These are phyloP conservation scores for Candida yuanshanica DNA, from an alignment of 805 yeast genomes.

Conservation along the genomic window DNA sequence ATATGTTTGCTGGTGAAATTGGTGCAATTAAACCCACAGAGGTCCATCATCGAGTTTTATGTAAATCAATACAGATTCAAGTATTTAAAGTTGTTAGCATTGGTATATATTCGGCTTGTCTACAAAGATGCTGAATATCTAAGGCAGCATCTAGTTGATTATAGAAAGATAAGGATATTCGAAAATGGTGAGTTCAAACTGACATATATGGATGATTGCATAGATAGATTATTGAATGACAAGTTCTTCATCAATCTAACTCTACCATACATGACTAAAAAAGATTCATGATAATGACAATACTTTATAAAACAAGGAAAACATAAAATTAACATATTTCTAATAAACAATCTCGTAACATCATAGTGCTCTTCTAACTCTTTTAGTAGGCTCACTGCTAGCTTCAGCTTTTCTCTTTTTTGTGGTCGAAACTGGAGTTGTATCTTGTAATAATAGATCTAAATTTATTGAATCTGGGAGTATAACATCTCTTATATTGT, in stretches of 20 bases:
- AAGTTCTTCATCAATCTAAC: conserved; percentile 69
- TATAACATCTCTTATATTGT: conserved; percentile 74
- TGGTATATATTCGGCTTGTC: conserved; percentile 53
- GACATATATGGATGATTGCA: conserved; percentile 66
- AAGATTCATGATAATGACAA: conserved; percentile 23
- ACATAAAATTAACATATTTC: background rate
- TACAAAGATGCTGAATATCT: conserved; percentile 27
- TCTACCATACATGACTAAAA: conserved; percentile 47
- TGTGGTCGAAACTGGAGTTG: conserved; percentile 1
- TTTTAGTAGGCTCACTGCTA: conserved; percentile 21
- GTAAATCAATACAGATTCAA: conserved; percentile 66
- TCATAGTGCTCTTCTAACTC: conserved; percentile 30
- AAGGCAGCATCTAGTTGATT: conserved; percentile 57
- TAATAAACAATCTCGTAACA: background rate
- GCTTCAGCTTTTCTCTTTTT: conserved; percentile 19
- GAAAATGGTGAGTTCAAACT: conserved; percentile 36
- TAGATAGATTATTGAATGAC: conserved; percentile 51
- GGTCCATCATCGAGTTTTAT: conserved; percentile 48
- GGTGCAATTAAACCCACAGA: conserved; percentile 67
- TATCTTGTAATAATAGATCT: conserved; percentile 52
- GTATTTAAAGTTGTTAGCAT: conserved; percentile 63
- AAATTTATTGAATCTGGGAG: conserved; percentile 83
- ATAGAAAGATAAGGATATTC: conserved; percentile 55
- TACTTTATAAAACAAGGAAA: background rate
- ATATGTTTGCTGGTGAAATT: conserved; percentile 72